Evolutionary conservation across 116 monocot species (phyloP).

Genomic region (Papilionanthe hybrid): DNA sequence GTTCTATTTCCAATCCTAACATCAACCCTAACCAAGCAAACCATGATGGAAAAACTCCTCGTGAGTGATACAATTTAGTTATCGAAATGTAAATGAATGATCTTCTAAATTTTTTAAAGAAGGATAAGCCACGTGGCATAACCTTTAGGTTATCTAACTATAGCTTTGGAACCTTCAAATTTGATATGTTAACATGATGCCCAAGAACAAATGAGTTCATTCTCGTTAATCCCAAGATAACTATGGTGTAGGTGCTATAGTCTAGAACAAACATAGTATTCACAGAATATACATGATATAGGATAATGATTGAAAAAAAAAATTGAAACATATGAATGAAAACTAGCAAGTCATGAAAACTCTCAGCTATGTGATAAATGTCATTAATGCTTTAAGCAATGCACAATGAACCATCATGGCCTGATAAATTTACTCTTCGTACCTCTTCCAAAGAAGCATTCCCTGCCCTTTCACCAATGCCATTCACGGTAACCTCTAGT

Average conservation of each 20-base stretch:
- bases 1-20: too few relatives aligned
- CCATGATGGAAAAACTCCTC: not conserved
- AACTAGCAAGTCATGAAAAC: not conserved
- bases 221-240: not conserved
- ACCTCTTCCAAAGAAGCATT: constrained; percentile 99
- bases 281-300: not conserved
- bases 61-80: not conserved
- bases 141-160: not conserved
- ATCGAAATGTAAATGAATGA: not conserved
- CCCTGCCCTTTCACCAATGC: constrained; percentile 98
- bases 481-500: constrained; percentile 89
- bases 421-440: not conserved
- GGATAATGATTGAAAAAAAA: not conserved
- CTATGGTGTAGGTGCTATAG: not conserved
- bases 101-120: not conserved
- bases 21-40: too few relatives aligned
- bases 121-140: not conserved
- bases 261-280: not conserved
- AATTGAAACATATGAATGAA: not conserved
- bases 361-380: not conserved
- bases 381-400: constrained; percentile 2
- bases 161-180: not conserved
- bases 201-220: not conserved
- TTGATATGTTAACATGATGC: not conserved
- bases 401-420: not conserved